Evolutionary conservation across 495 filamentous ascomycete genomes (phyloP).

Genomic region (Xylaria sp.): DNA sequence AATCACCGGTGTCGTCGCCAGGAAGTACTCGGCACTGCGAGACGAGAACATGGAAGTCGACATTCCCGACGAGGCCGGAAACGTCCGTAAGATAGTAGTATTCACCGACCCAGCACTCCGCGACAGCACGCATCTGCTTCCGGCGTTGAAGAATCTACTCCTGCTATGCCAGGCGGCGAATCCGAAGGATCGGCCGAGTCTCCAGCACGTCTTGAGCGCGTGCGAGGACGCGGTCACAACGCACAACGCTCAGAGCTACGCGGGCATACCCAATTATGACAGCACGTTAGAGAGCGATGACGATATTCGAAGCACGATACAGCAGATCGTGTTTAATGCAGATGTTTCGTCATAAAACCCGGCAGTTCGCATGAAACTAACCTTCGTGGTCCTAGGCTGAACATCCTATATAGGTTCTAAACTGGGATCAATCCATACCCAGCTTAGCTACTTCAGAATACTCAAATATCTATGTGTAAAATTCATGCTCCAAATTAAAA

Average conservation of each 20-base stretch:
- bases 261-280: slow-evolving; percentile 7
- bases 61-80: slow-evolving; percentile 2
- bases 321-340: slow-evolving; percentile 8
- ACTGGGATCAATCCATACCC: not conserved
- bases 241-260: not conserved
- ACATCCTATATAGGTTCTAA: not conserved
- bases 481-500: too few species aligned
- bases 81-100: slow-evolving; percentile 5
- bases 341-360: not conserved
- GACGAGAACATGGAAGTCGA: slow-evolving; percentile 17
- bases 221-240: slow-evolving; percentile 3
- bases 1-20: slow-evolving; percentile 2
- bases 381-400: not conserved
- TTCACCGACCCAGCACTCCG: slow-evolving; percentile 15
- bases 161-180: slow-evolving; percentile 14
- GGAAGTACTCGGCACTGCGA: slow-evolving; percentile 7
- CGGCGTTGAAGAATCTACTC: not conserved
- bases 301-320: not conserved
- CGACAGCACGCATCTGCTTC: not conserved
- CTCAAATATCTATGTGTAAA: too few species aligned
- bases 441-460: too few species aligned
- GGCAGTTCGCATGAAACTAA: not conserved
- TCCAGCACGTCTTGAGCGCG: not conserved
- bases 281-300: slow-evolving; percentile 13
- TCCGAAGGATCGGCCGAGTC: slow-evolving; percentile 9